Base-by-base conservation (phyloP, 352 stramenopile genomes). In the Phytopythium helicoides region DNA sequence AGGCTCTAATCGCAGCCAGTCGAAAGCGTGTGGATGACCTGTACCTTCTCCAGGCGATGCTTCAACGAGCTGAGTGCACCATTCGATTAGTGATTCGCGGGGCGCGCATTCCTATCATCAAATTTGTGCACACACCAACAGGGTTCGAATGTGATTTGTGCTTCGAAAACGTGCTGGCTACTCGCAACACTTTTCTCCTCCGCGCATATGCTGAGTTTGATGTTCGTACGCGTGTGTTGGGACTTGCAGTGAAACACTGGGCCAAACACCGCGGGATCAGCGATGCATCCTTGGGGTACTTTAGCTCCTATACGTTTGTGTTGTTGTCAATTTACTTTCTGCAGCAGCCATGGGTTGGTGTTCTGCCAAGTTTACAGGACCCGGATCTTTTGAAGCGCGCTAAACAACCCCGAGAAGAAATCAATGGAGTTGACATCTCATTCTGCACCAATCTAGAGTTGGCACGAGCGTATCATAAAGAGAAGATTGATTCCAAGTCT, bases 231-330 rank as follows among this genome's bases (percentile, higher is more conserved):
- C 87, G 92, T 2, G 65, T 89, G 22, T 60, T 99, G 7, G 97
- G 95, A 8, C 87, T 98, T 46, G 91, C 97, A 18, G 60, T 99
- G 47, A 99, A 99, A 73, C 78, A 96, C 37, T 99, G 97, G 97
- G 97, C 97, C 9, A 99, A 99, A 73, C 73, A 71, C n/a, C 81
- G 97, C 16, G 73, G 85, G 28, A 94, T 99, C 45, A 99, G 98
- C 73, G 96, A 98, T 58, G 96, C 97, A 23, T 92, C 89, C 3
- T 71, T 88, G 40, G 96, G 97, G 22, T 99, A 93, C 21, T 73
- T 99, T 37, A 98, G 87, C 63, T 98, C 91, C 21, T 99, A 99
- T 72, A 97, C 95, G 5, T 99, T 98, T 75, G 92, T 99, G 51
- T 58, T 99, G 23, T 86, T 99, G 58, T 78, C 98, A 12, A 85